A percentile compares a stretch with the other conserved stretches of the same genome.
Evolutionary conservation across 202 grass and related monocot genomes (phyloP).

Genomic region (Zizania palustris): DNA sequence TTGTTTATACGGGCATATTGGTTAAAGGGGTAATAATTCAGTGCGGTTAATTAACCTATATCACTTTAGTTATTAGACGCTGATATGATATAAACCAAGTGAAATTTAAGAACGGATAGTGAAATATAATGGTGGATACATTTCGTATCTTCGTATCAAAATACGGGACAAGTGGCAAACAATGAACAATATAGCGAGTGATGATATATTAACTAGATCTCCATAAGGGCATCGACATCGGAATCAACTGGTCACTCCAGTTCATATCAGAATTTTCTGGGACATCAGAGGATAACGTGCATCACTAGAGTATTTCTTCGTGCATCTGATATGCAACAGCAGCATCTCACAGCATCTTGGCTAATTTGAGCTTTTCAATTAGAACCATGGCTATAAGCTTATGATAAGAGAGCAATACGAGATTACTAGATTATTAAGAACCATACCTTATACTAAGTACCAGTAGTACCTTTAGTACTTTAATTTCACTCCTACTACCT

Average conservation of each 20-base stretch:
- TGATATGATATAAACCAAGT: background rate
- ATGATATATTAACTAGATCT: background rate
- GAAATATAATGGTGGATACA: background rate
- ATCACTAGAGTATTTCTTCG: background rate
- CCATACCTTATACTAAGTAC: background rate
- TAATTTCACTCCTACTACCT: no score
- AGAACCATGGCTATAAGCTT: background rate
- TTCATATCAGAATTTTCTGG: background rate
- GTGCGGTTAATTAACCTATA: background rate
- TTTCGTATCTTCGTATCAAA: background rate
- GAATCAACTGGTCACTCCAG: background rate
- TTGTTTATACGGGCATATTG: background rate
- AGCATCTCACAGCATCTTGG: background rate
- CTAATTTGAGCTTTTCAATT: background rate
- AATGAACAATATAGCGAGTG: background rate
- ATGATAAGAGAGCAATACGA: background rate
- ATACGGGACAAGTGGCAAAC: background rate
- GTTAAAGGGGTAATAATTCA: background rate
- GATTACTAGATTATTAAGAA: background rate
- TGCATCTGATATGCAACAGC: background rate
- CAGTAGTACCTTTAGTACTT: no score
- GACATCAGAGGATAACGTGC: background rate
- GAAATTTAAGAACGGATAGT: no score
- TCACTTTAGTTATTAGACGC: slow-evolving; percentile 19
- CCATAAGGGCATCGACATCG: background rate